phyloP scores from a whole-genome alignment of 2,329 filamentous ascomycete genomes.

The Phialophora expanda region DNA sequence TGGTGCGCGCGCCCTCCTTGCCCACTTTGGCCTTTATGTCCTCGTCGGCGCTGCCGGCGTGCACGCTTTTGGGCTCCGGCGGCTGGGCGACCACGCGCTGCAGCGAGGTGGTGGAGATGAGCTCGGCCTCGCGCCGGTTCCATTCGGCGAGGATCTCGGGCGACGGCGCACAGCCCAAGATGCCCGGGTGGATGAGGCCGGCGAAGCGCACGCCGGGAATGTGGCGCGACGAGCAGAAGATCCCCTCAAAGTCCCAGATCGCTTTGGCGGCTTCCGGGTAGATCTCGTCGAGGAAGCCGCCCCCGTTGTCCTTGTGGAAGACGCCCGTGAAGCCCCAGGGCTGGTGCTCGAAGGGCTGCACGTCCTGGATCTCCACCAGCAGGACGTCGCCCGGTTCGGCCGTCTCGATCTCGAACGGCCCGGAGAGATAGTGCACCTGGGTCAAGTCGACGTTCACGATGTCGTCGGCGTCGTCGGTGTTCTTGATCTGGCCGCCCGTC shows the following conservation, averaged over 20 bases:
- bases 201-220: conserved; percentile 86
- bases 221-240: conserved; percentile 82
- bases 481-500: conserved; percentile 77
- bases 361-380: conserved; percentile 88
- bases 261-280: conserved; percentile 80
- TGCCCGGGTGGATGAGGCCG: conserved; percentile 88
- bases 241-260: conserved; percentile 78
- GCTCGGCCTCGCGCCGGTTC: conserved; percentile 81
- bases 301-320: conserved; percentile 80
- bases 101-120: conserved; percentile 71
- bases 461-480: conserved; percentile 90
- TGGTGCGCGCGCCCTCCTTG: conserved; percentile 79
- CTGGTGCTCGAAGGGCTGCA: conserved; percentile 82
- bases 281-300: conserved; percentile 84
- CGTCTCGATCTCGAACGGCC: conserved; percentile 83
- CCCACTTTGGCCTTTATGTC: conserved; percentile 70
- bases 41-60: conserved; percentile 69
- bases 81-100: conserved; percentile 76
- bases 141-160: conserved; percentile 76
- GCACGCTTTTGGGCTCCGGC: conserved; percentile 72
- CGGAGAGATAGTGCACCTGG: conserved; percentile 83
- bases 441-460: conserved; percentile 83
- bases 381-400: conserved; percentile 85
- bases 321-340: conserved; percentile 91
- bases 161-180: conserved; percentile 86